Conservation (phyloP, 73 alveolate genomes). For the Breviolum minutum region DNA sequence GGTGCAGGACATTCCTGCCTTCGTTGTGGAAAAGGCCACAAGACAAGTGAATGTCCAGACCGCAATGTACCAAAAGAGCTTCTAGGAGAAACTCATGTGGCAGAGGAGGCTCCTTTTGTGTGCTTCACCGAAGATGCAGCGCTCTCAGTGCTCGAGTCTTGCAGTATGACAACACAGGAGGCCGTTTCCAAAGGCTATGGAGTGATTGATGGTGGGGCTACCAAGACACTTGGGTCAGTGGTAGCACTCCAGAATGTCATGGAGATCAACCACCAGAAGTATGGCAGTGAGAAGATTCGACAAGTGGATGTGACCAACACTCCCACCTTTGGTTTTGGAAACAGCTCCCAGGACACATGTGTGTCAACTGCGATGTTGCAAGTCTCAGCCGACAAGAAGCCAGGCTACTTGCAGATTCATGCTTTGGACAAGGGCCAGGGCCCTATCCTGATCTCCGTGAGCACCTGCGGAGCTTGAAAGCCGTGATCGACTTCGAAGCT, state of each 20-base stretch:
- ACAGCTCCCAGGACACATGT: background rate
- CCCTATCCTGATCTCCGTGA: background rate
- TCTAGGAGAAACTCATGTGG: no score
- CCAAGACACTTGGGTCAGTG: background rate
- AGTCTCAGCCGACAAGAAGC: background rate
- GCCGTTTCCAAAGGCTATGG: background rate
- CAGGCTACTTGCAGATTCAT: background rate
- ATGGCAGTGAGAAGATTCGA: no score
- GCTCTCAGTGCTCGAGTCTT: background rate
- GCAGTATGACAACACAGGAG: background rate
- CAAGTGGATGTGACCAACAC: background rate
- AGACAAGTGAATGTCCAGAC: background rate
- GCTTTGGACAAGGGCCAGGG: background rate
- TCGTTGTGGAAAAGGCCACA: background rate
- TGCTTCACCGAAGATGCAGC: background rate
- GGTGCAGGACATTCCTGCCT: background rate
- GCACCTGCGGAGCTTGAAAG: conserved; percentile 8
- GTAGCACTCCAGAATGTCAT: background rate
- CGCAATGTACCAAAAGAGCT: background rate
- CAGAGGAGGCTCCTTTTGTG: background rate
- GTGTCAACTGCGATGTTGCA: background rate
- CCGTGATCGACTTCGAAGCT: background rate
- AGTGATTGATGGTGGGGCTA: background rate
- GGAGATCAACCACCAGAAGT: background rate
- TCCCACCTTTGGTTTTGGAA: background rate